A percentile compares a stretch with the other conserved stretches of the same genome.
Conservation (phyloP, 2,329 filamentous ascomycete species). For the Xylaria sp. region DNA sequence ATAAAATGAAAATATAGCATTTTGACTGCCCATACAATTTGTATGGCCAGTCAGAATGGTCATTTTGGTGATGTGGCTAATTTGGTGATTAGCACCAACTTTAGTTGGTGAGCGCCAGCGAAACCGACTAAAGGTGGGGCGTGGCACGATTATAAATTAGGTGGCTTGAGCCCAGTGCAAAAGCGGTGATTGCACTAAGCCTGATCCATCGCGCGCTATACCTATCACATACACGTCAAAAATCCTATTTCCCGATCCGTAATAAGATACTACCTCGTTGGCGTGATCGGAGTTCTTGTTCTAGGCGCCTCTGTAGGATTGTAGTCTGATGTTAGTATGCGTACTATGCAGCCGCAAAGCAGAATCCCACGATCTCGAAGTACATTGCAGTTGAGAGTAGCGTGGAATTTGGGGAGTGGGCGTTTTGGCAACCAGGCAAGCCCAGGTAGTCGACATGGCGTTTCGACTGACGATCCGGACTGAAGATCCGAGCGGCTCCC, state of each 20-base stretch:
- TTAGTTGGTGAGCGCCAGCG: no score
- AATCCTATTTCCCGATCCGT: no score
- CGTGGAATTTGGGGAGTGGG: conserved; percentile 20
- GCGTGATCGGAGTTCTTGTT: no score
- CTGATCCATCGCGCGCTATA: background rate
- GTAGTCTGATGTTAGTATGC: background rate
- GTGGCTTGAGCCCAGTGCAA: background rate
- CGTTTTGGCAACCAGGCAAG: background rate
- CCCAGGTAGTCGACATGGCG: background rate
- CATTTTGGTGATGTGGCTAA: no score
- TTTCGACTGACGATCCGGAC: background rate
- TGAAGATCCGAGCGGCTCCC: background rate
- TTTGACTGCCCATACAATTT: no score
- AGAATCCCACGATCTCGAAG: conserved; percentile 9
- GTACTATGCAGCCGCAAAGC: background rate
- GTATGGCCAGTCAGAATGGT: no score
- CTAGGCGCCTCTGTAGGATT: background rate
- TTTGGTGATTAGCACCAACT: no score
- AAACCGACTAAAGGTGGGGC: no score
- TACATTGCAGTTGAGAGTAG: conserved; percentile 29
- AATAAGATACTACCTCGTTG: no score
- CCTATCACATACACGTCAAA: no score
- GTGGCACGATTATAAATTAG: background rate
- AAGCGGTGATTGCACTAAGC: background rate
- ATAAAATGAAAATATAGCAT: no score